phyloP scores from a whole-genome alignment of 2,329 filamentous ascomycete genomes.

The Sclerotinia sclerotiorum region DNA sequence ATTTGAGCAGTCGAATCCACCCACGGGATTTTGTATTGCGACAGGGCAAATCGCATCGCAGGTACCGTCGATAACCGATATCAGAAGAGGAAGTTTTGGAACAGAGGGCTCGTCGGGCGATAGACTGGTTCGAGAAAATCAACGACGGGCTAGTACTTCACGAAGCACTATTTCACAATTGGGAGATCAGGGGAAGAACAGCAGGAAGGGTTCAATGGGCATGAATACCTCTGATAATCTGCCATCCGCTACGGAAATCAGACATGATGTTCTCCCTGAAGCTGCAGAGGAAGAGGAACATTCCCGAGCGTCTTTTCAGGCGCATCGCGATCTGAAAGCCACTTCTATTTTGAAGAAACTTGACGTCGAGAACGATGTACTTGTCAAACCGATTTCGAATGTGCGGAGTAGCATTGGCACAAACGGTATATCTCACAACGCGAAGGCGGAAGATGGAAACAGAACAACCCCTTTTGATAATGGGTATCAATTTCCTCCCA shows the following conservation, averaged over 20 bases:
- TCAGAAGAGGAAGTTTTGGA: constrained; percentile 38
- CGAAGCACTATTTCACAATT: constrained; percentile 31
- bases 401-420: constrained; percentile 30
- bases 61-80: constrained; percentile 38
- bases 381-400: neutral
- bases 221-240: constrained; percentile 22
- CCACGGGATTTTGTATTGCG: constrained; percentile 50
- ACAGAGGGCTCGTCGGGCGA: constrained; percentile 39
- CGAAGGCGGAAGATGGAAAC: constrained; percentile 27
- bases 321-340: neutral
- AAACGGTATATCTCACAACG: constrained; percentile 27
- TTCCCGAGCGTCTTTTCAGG: neutral
- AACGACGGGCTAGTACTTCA: constrained; percentile 33
- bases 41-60: constrained; percentile 46
- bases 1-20: constrained; percentile 50
- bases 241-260: constrained; percentile 24
- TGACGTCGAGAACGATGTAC: neutral
- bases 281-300: constrained; percentile 28
- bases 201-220: constrained; percentile 26
- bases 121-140: constrained; percentile 38
- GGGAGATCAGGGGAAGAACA: constrained; percentile 21
- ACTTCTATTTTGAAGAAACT: neutral
- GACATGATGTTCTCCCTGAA: constrained; percentile 32
- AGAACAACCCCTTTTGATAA: constrained; percentile 53
- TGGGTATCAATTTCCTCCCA: constrained; percentile 65